These are phyloP conservation scores for Vigna unguiculata DNA, from an alignment of 306 rosid genomes.

Conservation along the genomic window DNA sequence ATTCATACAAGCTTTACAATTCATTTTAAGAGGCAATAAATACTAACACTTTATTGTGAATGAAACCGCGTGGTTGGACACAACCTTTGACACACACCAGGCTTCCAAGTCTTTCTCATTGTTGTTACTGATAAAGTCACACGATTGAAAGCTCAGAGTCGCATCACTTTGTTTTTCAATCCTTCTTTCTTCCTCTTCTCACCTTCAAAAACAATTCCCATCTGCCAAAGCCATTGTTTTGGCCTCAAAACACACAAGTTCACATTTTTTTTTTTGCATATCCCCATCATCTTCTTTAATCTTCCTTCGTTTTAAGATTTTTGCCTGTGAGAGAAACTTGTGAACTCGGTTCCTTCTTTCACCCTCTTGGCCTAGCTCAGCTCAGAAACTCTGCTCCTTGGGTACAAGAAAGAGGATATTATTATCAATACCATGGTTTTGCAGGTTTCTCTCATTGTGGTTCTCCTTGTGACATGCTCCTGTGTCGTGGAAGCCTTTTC, in stretches of 20 bases:
- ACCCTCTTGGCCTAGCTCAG: conserved; percentile 12
- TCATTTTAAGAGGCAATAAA: not conserved
- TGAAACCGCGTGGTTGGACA: conserved; percentile 76
- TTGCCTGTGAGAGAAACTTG: conserved; percentile 3
- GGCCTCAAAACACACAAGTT: not conserved
- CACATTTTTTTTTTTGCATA: not conserved
- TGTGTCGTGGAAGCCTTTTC: conserved; percentile 46
- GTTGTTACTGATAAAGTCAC: conserved; percentile 42
- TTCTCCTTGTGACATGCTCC: conserved; percentile 48
- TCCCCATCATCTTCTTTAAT: conserved; percentile 2
- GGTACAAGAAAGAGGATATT: conserved; percentile 46
- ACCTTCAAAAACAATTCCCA: conserved; percentile 32
- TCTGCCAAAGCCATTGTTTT: conserved; percentile 28
- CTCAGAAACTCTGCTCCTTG: conserved; percentile 37
- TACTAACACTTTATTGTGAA: conserved; percentile 13
- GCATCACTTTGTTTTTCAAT: not conserved
- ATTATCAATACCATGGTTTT: conserved; percentile 49
- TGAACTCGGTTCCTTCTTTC: not conserved
- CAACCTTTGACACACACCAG: conserved; percentile 34
- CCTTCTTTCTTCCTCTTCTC: conserved; percentile 14
- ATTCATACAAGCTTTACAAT: not conserved
- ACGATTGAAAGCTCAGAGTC: not conserved
- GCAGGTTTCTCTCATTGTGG: conserved; percentile 46
- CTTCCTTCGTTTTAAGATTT: not conserved
- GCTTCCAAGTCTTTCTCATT: conserved; percentile 51